Base-by-base conservation (phyloP, 257 asterid genomes). In the Rehmannia glutinosa region DNA sequence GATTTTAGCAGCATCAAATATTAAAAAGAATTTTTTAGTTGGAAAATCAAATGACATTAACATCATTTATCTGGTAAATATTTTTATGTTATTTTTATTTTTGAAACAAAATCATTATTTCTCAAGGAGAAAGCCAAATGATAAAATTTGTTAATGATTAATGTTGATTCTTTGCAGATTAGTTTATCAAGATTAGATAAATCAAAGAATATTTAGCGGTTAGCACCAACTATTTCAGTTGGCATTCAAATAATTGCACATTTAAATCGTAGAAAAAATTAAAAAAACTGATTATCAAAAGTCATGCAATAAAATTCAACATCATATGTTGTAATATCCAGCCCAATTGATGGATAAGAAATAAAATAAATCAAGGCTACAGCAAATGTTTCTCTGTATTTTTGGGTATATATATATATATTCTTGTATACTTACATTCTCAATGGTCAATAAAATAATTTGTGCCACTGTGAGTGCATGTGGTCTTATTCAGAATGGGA, bases 171-270 rank as follows among this genome's bases (percentile, higher is more conserved):
- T 46, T 62, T 30, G 49, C 8, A 19, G 42, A 28, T 49, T 17
- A 68, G 41, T 54, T 68, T 68, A 60, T 60, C 15, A 36, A 16
- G 11, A 62, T 27, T 52, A 42, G 66, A 62, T 43, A 10, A 43
- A 28, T 20, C 19, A 33, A 41, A 12, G 39, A 42, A 30, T 10
- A 62, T 2, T 17, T 30, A 35, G 55, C 75, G 12, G 63, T 39
- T 25, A 38, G 25, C 54, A 36, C 24, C 45, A 50, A 12, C 42
- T 24, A 49, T 47, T 36, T 59, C 36, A 3, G 69, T 36, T 51
- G 8, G 38, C n/a, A 35, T 20, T 23, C 23, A 60, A 70, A 69
- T 59, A 11, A 52, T 63, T 27, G 35, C 7, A 43, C 27, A 13
- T 19, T 33, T 57, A 20, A 19, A 10, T 0, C 1, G 46, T 3